Percentiles rank a stretch among this genome's conserved stretches.
These are phyloP conservation scores for Plasmodium knowlesi DNA, from an alignment of 169 alveolate genomes.

Conservation along the genomic window DNA sequence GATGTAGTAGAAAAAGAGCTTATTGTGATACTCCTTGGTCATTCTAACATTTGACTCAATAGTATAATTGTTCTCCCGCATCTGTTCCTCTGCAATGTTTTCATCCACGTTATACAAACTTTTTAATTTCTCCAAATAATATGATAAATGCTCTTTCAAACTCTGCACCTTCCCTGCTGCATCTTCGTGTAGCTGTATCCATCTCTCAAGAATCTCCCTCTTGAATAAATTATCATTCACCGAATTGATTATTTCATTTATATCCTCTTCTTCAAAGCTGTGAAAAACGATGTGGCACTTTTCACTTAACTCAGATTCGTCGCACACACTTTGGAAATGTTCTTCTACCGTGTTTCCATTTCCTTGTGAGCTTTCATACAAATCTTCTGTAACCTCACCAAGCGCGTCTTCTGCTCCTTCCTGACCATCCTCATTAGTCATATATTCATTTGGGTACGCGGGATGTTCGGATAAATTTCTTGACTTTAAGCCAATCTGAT, in stretches of 20 bases:
- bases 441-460: background rate
- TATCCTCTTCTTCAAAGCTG: background rate
- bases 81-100: background rate
- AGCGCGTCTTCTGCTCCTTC: background rate
- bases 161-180: background rate
- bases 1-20: background rate
- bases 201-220: background rate
- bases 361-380: background rate
- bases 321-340: background rate
- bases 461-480: background rate
- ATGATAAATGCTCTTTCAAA: background rate
- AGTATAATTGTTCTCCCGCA: background rate
- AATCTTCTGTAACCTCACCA: background rate
- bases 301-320: background rate
- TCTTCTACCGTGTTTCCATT: background rate
- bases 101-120: background rate
- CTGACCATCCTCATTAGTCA: background rate
- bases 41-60: conserved; percentile 1
- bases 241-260: conserved; percentile 1
- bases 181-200: background rate
- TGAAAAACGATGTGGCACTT: background rate
- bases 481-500: background rate
- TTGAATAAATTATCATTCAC: background rate
- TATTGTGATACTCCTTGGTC: conserved; percentile 4
- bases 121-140: conserved; percentile 5